These are phyloP conservation scores for Grigorovia transvaalensis DNA, from an alignment of 805 yeast species.

Conservation along the genomic window DNA sequence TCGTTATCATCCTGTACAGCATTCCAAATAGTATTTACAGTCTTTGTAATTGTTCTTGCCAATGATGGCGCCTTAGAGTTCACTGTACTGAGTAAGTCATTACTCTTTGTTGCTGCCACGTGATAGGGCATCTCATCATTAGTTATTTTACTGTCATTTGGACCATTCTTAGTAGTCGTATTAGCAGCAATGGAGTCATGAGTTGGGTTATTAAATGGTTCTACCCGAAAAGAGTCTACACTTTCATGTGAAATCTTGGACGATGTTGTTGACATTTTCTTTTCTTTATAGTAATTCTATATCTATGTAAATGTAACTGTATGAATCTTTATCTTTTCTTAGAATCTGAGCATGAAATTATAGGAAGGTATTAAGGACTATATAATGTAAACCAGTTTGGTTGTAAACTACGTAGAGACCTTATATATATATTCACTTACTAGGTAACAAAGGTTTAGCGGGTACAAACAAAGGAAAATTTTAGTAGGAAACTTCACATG, in stretches of 20 bases:
- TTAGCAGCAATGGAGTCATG: not conserved
- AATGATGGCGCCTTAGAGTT: conserved; percentile 2
- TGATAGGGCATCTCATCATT: not conserved
- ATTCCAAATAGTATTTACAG: conserved; percentile 9
- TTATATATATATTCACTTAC: too few species aligned
- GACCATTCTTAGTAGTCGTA: too few species aligned
- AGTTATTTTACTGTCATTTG: not conserved
- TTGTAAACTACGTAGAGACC: too few species aligned
- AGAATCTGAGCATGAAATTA: too few species aligned
- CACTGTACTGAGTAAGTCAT: not conserved
- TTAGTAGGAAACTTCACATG: too few species aligned
- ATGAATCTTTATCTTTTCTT: too few species aligned
- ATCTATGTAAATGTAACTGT: not conserved
- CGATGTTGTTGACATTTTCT: not conserved
- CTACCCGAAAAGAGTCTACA: not conserved
- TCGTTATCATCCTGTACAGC: conserved; percentile 19
- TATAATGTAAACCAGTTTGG: too few species aligned
- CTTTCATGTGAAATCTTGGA: not conserved
- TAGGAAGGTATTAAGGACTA: too few species aligned
- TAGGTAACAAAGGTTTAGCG: too few species aligned
- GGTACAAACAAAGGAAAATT: too few species aligned
- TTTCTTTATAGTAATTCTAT: too few species aligned
- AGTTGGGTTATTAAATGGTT: not conserved
- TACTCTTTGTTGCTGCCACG: not conserved
- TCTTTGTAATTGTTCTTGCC: conserved; percentile 8